Percentiles rank a stretch among this genome's conserved stretches.
Conservation (phyloP, 306 rosid genomes). For the Sechiopsis laciniata region DNA sequence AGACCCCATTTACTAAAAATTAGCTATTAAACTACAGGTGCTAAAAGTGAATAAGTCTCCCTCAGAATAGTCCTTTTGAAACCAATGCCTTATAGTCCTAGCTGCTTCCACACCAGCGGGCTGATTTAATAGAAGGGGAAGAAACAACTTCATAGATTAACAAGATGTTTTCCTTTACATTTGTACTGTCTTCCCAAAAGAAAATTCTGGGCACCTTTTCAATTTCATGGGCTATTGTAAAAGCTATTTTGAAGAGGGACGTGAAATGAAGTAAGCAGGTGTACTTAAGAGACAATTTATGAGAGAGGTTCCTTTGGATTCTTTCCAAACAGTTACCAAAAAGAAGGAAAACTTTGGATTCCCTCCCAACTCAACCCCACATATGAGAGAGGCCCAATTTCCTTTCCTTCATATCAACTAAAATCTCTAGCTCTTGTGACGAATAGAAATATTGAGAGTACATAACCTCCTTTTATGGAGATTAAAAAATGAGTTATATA, state of each 20-base stretch:
- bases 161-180: background rate
- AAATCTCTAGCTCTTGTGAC: background rate
- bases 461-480: background rate
- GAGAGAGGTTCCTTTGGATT: background rate
- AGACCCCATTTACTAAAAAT: background rate
- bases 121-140: background rate
- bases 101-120: background rate
- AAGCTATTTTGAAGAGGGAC: background rate
- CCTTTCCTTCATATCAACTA: background rate
- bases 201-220: background rate
- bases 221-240: background rate
- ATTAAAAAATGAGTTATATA: conserved; percentile 5
- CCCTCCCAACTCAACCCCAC: conserved; percentile 4
- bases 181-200: background rate
- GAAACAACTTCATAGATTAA: background rate
- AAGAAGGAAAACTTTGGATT: background rate
- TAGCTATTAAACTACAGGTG: background rate
- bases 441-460: conserved; percentile 2
- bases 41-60: background rate
- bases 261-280: background rate
- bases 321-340: background rate
- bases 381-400: background rate
- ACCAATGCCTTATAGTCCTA: background rate
- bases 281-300: background rate
- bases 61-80: background rate